Percentiles rank a stretch among this genome's conserved stretches.
Evolutionary conservation across 2,329 filamentous ascomycete genomes (phyloP).

Genomic region (Tolypocladium cylindrosporum): DNA sequence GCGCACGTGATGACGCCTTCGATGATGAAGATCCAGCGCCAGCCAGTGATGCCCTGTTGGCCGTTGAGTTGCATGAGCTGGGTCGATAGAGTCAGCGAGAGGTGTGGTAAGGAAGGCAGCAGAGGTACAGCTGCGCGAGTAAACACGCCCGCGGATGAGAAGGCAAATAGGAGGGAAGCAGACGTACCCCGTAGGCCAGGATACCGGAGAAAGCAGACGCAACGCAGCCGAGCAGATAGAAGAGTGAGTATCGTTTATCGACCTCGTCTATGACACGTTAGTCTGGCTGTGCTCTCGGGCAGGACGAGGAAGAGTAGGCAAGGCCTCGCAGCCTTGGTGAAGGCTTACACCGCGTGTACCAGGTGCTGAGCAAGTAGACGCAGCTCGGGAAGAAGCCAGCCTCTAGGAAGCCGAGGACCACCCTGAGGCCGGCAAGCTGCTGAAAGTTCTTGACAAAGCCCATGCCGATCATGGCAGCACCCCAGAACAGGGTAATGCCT

Average conservation of each 20-base stretch:
- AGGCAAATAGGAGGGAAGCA: not conserved
- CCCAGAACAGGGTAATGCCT: constrained; percentile 48
- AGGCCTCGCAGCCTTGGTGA: too few species aligned
- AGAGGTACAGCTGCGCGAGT: not conserved
- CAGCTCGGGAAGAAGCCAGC: constrained; percentile 64
- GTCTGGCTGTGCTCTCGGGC: not conserved
- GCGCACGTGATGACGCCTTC: constrained; percentile 43
- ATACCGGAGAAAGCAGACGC: constrained; percentile 59
- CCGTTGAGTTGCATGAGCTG: constrained; percentile 54
- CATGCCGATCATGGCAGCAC: constrained; percentile 53
- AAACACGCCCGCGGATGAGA: too few species aligned
- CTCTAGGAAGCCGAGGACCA: constrained; percentile 55
- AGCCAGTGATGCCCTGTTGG: constrained; percentile 42
- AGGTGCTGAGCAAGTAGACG: constrained; percentile 64
- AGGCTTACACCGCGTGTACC: constrained; percentile 55
- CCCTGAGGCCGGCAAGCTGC: constrained; percentile 42
- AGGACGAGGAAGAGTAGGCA: not conserved
- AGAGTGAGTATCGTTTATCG: constrained; percentile 57
- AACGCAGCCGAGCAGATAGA: constrained; percentile 59
- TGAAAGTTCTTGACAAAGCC: constrained; percentile 47
- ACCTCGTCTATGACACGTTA: constrained; percentile 42
- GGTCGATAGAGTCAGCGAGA: constrained; percentile 1
- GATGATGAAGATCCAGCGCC: constrained; percentile 59
- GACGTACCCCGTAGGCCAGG: constrained; percentile 54
- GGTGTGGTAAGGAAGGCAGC: not conserved